Conservation (phyloP, 2,329 filamentous ascomycete species). For the Aotearoamyces nothofagi region DNA sequence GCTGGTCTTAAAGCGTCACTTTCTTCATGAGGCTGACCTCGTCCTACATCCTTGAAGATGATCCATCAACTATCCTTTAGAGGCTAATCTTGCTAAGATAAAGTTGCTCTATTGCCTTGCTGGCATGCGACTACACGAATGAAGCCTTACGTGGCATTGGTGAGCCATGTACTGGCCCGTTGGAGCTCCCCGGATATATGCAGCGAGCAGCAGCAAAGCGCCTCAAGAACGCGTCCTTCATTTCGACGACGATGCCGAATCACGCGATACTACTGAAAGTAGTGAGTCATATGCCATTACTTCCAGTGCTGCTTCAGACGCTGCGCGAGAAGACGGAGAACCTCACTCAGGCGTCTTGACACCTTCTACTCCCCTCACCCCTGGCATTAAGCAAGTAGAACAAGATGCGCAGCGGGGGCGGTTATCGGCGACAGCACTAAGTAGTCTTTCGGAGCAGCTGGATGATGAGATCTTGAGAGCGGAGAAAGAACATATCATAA, state of each 20-base stretch:
- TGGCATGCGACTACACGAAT: constrained; percentile 20
- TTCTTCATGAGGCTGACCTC: no score
- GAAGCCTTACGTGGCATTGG: constrained; percentile 16
- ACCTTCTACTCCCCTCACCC: constrained; percentile 33
- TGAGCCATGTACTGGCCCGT: constrained; percentile 79
- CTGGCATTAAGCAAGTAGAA: constrained; percentile 42
- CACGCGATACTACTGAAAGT: constrained; percentile 20
- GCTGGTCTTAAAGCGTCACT: no score
- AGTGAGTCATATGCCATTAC: constrained; percentile 18
- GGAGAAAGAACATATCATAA: constrained; percentile 51
- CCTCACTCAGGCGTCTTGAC: constrained; percentile 9
- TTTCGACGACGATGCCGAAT: constrained; percentile 44
- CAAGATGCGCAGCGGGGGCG: constrained; percentile 27
- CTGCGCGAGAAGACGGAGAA: constrained; percentile 12
- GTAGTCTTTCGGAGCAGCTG: constrained; percentile 7
- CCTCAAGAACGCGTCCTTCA: constrained; percentile 33
- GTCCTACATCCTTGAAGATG: no score
- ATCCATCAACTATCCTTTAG: no score
- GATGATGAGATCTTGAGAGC: constrained; percentile 4
- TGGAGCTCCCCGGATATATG: constrained; percentile 70
- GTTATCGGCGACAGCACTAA: constrained; percentile 6
- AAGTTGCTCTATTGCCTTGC: constrained; percentile 9
- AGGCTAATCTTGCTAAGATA: no score
- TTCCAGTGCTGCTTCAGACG: constrained; percentile 12
- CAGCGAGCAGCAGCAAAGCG: constrained; percentile 52